Conservation (phyloP, 1,284 basidiomycete species). For the Trametes polyzona region DNA sequence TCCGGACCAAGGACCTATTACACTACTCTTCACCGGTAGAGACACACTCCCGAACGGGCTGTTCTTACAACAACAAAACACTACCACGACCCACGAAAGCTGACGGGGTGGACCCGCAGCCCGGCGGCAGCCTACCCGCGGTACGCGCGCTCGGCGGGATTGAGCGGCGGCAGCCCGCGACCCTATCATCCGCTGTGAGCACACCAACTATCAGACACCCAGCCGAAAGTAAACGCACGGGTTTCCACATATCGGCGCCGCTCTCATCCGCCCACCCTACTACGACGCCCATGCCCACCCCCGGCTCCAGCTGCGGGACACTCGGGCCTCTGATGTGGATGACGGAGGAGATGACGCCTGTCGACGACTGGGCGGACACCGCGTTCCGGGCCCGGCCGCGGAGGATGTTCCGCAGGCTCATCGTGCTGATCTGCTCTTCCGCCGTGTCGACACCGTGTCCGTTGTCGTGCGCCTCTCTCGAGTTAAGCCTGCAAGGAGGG, state of each 20-base stretch:
- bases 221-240: background rate
- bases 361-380: too few species aligned
- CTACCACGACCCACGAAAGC: too few species aligned
- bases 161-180: background rate
- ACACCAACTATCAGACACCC: background rate
- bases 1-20: too few species aligned
- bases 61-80: background rate
- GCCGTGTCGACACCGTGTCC: slow-evolving; percentile 15
- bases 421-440: background rate
- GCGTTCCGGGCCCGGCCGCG: background rate
- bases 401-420: background rate
- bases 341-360: background rate
- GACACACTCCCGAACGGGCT: background rate
- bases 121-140: too few species aligned
- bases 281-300: too few species aligned
- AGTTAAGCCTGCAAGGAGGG: slow-evolving; percentile 10
- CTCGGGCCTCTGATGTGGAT: background rate
- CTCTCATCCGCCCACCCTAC: too few species aligned
- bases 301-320: too few species aligned
- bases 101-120: too few species aligned
- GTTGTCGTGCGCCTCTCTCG: slow-evolving; percentile 3
- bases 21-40: too few species aligned
- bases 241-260: background rate
- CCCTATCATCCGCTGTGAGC: background rate
- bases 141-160: too few species aligned